A percentile compares a stretch with the other conserved stretches of the same genome.
Conservation (phyloP, 2,329 filamentous ascomycete species). For the Diplodia intermedia region DNA sequence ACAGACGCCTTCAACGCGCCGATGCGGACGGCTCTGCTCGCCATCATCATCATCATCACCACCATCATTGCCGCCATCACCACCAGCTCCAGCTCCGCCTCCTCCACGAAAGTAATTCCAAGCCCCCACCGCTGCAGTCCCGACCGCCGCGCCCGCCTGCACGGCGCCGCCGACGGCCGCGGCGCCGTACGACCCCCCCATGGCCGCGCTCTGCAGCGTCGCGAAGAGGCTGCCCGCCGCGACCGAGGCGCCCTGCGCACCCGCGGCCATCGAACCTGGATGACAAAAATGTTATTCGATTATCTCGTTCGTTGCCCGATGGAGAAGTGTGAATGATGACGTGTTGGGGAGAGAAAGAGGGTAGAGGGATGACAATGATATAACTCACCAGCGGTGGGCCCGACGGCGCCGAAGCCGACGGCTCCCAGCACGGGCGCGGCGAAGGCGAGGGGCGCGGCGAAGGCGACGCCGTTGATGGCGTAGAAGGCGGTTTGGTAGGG, state of each 20-base stretch:
- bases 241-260: constrained; percentile 39
- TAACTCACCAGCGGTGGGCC: constrained; percentile 38
- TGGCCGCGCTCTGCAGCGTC: constrained; percentile 43
- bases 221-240: constrained; percentile 40
- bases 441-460: constrained; percentile 38
- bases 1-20: not conserved
- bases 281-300: no score
- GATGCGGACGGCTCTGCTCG: not conserved
- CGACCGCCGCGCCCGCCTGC: not conserved
- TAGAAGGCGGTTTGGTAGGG: constrained; percentile 40
- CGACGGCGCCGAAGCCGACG: constrained; percentile 38
- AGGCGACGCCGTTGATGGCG: constrained; percentile 38
- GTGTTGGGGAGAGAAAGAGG: not conserved
- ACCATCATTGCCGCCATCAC: not conserved
- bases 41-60: not conserved
- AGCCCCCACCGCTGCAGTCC: not conserved
- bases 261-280: constrained; percentile 38
- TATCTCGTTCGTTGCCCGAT: no score
- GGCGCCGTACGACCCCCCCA: constrained; percentile 43
- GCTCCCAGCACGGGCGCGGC: constrained; percentile 38
- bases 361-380: not conserved
- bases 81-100: not conserved
- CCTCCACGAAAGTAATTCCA: not conserved
- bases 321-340: no score
- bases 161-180: constrained; percentile 37